Conservation (phyloP, 768 basidiomycete genomes). For the Trametes meyenii region DNA sequence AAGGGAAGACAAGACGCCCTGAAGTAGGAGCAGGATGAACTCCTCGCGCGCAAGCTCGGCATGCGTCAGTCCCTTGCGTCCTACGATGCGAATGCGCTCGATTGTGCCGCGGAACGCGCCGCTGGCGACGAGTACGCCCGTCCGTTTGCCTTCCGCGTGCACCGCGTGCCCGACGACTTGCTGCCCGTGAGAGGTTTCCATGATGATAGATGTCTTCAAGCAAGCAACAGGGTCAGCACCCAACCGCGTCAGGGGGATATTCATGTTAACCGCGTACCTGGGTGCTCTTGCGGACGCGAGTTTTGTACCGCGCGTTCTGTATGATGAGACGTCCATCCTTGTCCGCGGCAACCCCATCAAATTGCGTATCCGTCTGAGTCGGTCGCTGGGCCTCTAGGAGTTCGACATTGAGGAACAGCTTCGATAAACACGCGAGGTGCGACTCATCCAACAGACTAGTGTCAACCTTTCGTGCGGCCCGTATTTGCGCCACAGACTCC, state of each 20-base stretch:
- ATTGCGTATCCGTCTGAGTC: conserved; percentile 38
- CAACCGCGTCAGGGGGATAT: not conserved
- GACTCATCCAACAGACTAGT: conserved; percentile 24
- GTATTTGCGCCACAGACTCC: not conserved
- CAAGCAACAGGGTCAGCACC: not conserved
- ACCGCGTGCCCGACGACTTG: conserved; percentile 38
- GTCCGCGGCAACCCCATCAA: conserved; percentile 30
- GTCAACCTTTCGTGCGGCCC: conserved; percentile 18
- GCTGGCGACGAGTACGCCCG: conserved; percentile 36
- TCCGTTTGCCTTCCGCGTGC: conserved; percentile 38
- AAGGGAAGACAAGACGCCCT: conserved; percentile 33
- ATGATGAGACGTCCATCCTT: conserved; percentile 37
- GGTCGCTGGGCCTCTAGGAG: conserved; percentile 40
- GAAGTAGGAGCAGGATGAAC: conserved; percentile 41
- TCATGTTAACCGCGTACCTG: conserved; percentile 36
- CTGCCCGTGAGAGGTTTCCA: conserved; percentile 38
- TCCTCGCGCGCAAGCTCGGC: conserved; percentile 44
- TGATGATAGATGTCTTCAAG: conserved; percentile 38
- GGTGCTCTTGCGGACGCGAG: conserved; percentile 38
- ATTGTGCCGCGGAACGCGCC: conserved; percentile 31
- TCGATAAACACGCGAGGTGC: conserved; percentile 38
- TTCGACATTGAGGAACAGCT: conserved; percentile 37
- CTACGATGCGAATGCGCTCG: conserved; percentile 42
- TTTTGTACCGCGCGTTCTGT: conserved; percentile 46
- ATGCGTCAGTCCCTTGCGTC: conserved; percentile 43